Evolutionary conservation across 179 eudicot species (phyloP).

Genomic region (Spergularia azorica): DNA sequence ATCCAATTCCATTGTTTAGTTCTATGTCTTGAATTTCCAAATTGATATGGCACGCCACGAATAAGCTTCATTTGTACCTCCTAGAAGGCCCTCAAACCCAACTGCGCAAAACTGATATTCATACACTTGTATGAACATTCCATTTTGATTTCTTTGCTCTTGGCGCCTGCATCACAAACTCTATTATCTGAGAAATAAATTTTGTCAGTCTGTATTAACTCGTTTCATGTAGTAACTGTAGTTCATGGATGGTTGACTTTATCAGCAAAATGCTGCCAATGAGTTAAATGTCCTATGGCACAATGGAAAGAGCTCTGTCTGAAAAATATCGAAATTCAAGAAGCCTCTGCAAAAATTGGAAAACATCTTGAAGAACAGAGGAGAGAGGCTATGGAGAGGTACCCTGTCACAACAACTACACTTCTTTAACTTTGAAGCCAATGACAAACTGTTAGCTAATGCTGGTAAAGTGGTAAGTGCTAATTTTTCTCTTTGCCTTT

Average conservation of each 20-base stretch:
- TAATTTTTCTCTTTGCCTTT: not conserved
- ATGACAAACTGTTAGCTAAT: not conserved
- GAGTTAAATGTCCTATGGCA: slow-evolving; percentile 85
- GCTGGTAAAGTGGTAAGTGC: too few relatives aligned
- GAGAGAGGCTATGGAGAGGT: slow-evolving; percentile 76
- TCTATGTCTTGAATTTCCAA: too few relatives aligned
- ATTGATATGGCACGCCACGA: too few relatives aligned
- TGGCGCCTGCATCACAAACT: not conserved
- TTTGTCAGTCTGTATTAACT: not conserved
- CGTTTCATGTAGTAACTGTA: slow-evolving; percentile 7
- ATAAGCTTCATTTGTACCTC: too few relatives aligned
- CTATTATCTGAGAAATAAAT: not conserved
- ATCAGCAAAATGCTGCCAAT: slow-evolving; percentile 84
- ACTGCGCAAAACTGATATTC: too few relatives aligned
- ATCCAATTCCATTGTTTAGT: too few relatives aligned
- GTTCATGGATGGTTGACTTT: slow-evolving; percentile 19
- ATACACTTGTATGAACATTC: too few relatives aligned
- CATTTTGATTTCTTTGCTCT: too few relatives aligned
- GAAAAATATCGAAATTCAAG: slow-evolving; percentile 82
- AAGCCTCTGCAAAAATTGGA: slow-evolving; percentile 65
- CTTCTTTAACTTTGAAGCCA: not conserved
- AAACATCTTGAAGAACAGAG: slow-evolving; percentile 53
- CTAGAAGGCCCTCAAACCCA: too few relatives aligned
- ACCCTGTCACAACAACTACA: not conserved
- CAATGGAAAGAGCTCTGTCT: slow-evolving; percentile 94